Percentiles rank a stretch among this genome's conserved stretches.
Evolutionary conservation across 208 protist genomes (phyloP).

Genomic region (Crithidia brevicula): DNA sequence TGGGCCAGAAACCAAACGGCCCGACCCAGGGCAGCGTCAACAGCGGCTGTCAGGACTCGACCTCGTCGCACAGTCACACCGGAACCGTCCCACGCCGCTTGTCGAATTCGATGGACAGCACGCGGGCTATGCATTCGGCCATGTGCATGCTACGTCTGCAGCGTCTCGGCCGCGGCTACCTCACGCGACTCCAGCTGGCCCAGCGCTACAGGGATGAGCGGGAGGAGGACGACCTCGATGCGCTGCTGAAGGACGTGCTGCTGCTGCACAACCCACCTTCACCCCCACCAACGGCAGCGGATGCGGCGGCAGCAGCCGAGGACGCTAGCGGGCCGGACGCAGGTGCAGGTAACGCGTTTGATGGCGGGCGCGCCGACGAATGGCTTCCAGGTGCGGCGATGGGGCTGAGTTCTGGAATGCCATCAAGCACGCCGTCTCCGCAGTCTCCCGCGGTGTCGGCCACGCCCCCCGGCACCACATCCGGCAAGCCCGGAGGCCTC

Average conservation of each 20-base stretch:
- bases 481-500: no score
- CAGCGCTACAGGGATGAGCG: slow-evolving; percentile 6
- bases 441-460: background rate
- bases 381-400: background rate
- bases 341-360: no score
- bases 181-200: slow-evolving; percentile 15
- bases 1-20: slow-evolving; percentile 16
- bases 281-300: background rate
- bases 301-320: background rate
- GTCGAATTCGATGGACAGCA: slow-evolving; percentile 6
- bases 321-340: no score
- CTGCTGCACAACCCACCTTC: background rate
- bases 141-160: slow-evolving; percentile 14
- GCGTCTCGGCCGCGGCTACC: slow-evolving; percentile 39
- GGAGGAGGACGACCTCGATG: slow-evolving; percentile 32
- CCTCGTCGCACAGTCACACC: background rate
- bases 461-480: background rate
- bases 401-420: background rate
- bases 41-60: background rate
- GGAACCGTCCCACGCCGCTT: background rate
- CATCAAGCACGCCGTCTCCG: background rate
- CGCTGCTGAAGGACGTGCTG: slow-evolving; percentile 26
- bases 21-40: background rate
- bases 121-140: slow-evolving; percentile 1
- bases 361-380: no score